Base-by-base conservation (phyloP, 352 stramenopile genomes). In the Albugo candida region DNA sequence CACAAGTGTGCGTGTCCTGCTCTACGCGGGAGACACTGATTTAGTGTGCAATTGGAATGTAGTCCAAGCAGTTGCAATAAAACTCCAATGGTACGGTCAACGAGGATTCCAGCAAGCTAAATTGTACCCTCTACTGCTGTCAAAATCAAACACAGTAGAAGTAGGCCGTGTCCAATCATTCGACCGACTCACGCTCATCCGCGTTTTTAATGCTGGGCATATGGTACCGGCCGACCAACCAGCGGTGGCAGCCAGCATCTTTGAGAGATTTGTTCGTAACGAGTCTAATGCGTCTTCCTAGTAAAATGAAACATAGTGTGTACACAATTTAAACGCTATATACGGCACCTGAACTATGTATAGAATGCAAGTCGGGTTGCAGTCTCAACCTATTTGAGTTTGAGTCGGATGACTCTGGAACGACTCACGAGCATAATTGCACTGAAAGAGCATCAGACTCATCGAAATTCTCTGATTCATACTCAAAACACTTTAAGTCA, bases 41-140 rank as follows among this genome's bases (percentile, higher is more conserved):
- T 88, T 97, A 53, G 96, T 98, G 60, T 97, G 85, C 67, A 98
- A 98, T 60, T 97, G 93, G 70, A 58, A 97, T 39, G 94, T 93
- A 18, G 98, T 97, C 31, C 55, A 95, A 51, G 92, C 91, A 20
- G 98, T 92, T 92, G 95, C 87, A 0, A 60, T 85, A 20, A 71
- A 55, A 5, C 63, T 98, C 36, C 73, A 96, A 24, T 98, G 94
- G 94, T 70, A 54, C 20, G 86, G 92, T 40, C 77, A 85, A 56
- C 50, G 60, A 11, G 63, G 73, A 12, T 98, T 97, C 64, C 82
- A 89, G 35, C 55, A 49, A 0, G 72, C 60, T 3, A 21, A 47
- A 5, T 67, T 67, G 39, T 53, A 35, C 60, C 48, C 64, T 49
- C 63, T 49, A 19, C 44, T 65, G 3, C 40, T 55, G 12, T 35